A percentile compares a stretch with the other conserved stretches of the same genome.
These are phyloP conservation scores for Ophiostoma perfectum DNA, from an alignment of 2,329 filamentous ascomycete genomes.

Conservation along the genomic window DNA sequence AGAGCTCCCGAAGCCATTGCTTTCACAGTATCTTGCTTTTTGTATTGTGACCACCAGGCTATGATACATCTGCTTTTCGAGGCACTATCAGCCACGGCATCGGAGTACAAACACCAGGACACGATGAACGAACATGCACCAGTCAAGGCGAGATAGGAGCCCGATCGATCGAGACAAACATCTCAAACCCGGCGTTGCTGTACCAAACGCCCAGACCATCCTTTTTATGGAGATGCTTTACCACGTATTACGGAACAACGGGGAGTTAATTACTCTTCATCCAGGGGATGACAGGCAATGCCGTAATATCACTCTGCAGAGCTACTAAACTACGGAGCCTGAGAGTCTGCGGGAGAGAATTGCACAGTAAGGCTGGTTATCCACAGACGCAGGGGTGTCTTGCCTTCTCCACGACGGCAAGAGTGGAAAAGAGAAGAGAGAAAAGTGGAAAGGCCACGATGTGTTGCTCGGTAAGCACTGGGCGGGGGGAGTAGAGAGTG, in stretches of 20 bases:
- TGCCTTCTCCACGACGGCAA: slow-evolving; percentile 11
- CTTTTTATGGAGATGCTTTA: slow-evolving; percentile 12
- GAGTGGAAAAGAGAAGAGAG: neutral
- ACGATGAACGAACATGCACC: neutral
- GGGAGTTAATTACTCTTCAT: neutral
- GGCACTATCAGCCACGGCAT: neutral
- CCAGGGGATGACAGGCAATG: neutral
- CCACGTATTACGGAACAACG: neutral
- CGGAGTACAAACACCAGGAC: neutral
- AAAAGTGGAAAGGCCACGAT: slow-evolving; percentile 13
- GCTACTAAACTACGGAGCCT: neutral
- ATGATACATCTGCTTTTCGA: no score
- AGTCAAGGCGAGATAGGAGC: neutral
- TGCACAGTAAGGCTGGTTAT: slow-evolving; percentile 10
- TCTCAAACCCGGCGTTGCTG: slow-evolving; percentile 7
- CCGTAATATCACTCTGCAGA: neutral
- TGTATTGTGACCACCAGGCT: no score
- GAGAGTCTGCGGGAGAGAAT: neutral
- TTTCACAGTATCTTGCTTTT: no score
- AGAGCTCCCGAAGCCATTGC: no score
- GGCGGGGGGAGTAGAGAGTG: neutral
- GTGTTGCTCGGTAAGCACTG: neutral
- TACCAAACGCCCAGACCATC: slow-evolving; percentile 16
- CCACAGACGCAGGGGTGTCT: neutral
- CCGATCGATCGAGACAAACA: slow-evolving; percentile 6